These are phyloP conservation scores for Castanea crenata DNA, from an alignment of 306 rosid genomes.

Conservation along the genomic window DNA sequence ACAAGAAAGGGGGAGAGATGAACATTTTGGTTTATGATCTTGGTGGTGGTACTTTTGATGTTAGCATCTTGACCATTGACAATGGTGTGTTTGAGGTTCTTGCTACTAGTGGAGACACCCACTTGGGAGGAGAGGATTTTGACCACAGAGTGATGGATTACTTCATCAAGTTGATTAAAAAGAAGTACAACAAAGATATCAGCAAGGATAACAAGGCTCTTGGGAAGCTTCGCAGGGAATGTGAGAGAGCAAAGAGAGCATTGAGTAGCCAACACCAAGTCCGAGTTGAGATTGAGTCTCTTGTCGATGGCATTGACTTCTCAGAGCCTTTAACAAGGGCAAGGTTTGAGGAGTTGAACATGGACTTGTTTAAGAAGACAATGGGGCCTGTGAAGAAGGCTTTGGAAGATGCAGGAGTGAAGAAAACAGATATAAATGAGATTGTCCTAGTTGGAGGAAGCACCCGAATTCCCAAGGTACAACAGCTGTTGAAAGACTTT, in stretches of 20 bases:
- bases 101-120: constrained; percentile 57
- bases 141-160: constrained; percentile 60
- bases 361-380: constrained; percentile 58
- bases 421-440: constrained; percentile 47
- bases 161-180: constrained; percentile 50
- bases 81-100: constrained; percentile 58
- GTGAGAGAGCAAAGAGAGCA: constrained; percentile 60
- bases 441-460: constrained; percentile 59
- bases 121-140: constrained; percentile 67
- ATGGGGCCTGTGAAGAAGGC: constrained; percentile 58
- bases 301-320: constrained; percentile 49
- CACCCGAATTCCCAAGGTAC: constrained; percentile 57
- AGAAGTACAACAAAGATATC: constrained; percentile 46
- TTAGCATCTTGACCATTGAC: constrained; percentile 58
- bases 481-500: constrained; percentile 45
- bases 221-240: constrained; percentile 54
- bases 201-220: constrained; percentile 49
- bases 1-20: constrained; percentile 45
- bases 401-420: constrained; percentile 39
- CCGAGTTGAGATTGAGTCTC: constrained; percentile 50
- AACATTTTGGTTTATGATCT: constrained; percentile 55
- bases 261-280: constrained; percentile 62
- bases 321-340: constrained; percentile 55
- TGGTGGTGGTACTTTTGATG: constrained; percentile 71
- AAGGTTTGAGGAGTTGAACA: constrained; percentile 54